Evolutionary conservation across 164 flowering plant genomes (phyloP).

Genomic region (Sextonia rubra): DNA sequence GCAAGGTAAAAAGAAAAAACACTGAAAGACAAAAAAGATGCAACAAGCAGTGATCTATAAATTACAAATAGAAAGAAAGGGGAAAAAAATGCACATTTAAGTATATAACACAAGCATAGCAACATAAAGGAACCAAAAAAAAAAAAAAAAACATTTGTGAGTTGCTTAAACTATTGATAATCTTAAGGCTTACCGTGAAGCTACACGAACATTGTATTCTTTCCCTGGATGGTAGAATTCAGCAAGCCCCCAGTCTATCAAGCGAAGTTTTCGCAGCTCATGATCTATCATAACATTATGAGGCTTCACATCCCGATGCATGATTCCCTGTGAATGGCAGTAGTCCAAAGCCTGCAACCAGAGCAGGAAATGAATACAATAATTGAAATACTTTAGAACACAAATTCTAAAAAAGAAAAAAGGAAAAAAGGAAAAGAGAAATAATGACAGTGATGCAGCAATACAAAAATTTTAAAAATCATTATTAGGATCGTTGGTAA

Average conservation of each 20-base stretch:
- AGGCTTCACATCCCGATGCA: conserved; percentile 84
- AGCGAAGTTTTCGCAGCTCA: conserved; percentile 64
- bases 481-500: no score
- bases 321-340: conserved; percentile 78
- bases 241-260: conserved; percentile 80
- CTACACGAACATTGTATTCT: conserved; percentile 79
- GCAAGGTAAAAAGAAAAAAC: no score
- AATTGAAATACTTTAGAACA: no score
- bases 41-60: no score
- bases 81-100: background rate
- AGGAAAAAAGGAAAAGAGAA: no score
- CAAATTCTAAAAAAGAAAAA: no score
- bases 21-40: no score
- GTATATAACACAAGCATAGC: no score
- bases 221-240: conserved; percentile 80
- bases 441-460: no score
- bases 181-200: conserved; percentile 50
- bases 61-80: no score
- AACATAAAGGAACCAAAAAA: background rate
- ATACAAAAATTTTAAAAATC: no score
- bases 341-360: conserved; percentile 61
- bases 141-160: background rate
- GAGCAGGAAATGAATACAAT: background rate
- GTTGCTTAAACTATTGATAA: background rate
- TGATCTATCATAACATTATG: conserved; percentile 87